These are phyloP conservation scores for Nigrospora sphaerica DNA, from an alignment of 2,329 filamentous ascomycete species.

Conservation along the genomic window DNA sequence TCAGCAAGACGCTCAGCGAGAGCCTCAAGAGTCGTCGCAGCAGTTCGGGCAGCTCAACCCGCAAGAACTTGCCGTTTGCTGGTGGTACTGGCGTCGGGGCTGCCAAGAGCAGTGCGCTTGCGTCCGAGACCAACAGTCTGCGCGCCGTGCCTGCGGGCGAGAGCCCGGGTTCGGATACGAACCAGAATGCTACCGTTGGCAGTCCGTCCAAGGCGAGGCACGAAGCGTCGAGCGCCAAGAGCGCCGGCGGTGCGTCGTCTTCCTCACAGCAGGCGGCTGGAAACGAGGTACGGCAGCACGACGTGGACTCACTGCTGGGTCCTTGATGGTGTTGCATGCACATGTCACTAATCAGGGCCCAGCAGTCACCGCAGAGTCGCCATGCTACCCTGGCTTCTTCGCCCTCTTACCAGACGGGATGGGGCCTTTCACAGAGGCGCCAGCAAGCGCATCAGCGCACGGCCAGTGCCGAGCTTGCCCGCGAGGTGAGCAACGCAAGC, in stretches of 20 bases:
- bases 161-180: background rate
- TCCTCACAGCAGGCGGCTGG: background rate
- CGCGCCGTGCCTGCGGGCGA: slow-evolving; percentile 36
- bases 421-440: too few relatives aligned
- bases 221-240: background rate
- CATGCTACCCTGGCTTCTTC: too few relatives aligned
- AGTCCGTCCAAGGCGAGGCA: slow-evolving; percentile 13
- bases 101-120: slow-evolving; percentile 43
- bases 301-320: slow-evolving; percentile 43
- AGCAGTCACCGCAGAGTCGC: background rate
- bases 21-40: slow-evolving; percentile 87
- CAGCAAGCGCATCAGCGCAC: background rate
- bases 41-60: slow-evolving; percentile 64
- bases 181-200: background rate
- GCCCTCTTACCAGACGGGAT: too few relatives aligned
- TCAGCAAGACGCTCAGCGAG: slow-evolving; percentile 73
- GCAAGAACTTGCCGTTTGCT: slow-evolving; percentile 60
- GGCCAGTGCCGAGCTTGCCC: background rate
- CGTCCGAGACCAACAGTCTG: slow-evolving; percentile 53
- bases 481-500: slow-evolving; percentile 25
- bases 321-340: slow-evolving; percentile 23
- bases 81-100: slow-evolving; percentile 26
- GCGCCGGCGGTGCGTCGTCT: too few relatives aligned
- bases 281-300: slow-evolving; percentile 44
- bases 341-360: background rate